A percentile compares a stretch with the other conserved stretches of the same genome.
Conservation (phyloP, 2,329 filamentous ascomycete species). For the Cercospora sojina region DNA sequence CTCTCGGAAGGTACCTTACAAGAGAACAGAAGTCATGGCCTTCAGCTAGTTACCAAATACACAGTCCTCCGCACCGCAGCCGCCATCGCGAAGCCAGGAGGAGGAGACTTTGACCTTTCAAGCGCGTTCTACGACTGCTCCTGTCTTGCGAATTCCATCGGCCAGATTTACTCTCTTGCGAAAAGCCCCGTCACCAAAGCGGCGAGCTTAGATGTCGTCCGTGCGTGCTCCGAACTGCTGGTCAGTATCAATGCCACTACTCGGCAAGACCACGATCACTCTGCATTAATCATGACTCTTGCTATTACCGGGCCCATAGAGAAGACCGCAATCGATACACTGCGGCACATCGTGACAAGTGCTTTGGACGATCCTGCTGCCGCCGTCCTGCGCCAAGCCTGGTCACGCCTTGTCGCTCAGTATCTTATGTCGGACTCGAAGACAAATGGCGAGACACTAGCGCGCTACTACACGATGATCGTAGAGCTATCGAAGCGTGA, state of each 20-base stretch:
- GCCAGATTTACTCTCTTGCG: constrained; percentile 19
- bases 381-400: constrained; percentile 24
- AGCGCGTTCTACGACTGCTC: constrained; percentile 11
- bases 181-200: constrained; percentile 39
- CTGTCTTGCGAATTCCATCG: constrained; percentile 4
- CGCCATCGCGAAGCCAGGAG: constrained; percentile 6
- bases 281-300: not conserved
- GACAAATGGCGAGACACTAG: not conserved
- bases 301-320: not conserved
- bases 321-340: not conserved
- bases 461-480: not conserved
- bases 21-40: constrained; percentile 39
- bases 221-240: constrained; percentile 8
- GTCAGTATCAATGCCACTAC: constrained; percentile 3
- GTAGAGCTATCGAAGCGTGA: constrained; percentile 18
- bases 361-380: constrained; percentile 5
- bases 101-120: constrained; percentile 2
- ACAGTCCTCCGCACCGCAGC: not conserved
- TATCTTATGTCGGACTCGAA: constrained; percentile 9
- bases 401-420: constrained; percentile 21
- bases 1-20: constrained; percentile 3
- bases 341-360: not conserved
- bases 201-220: constrained; percentile 23
- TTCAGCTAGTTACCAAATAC: constrained; percentile 35
- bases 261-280: not conserved